phyloP scores from a whole-genome alignment of 2,329 filamentous ascomycete species.

The Phyllosticta paracitricarpa region DNA sequence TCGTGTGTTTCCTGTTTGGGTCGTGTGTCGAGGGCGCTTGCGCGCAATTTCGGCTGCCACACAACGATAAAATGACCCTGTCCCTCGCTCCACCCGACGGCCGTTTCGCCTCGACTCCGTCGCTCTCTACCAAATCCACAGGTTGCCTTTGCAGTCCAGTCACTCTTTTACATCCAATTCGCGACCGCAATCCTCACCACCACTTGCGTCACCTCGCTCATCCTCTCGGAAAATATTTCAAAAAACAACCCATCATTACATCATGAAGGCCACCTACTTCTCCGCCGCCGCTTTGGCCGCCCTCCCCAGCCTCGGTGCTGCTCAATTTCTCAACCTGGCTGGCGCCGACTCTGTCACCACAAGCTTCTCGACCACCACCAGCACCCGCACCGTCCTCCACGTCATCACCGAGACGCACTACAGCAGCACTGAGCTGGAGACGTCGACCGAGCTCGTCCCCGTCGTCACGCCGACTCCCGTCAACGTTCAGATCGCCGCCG shows the following conservation, averaged over 20 bases:
- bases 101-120: neutral
- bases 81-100: neutral
- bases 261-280: slow-evolving; percentile 24
- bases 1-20: neutral
- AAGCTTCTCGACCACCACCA: slow-evolving; percentile 8
- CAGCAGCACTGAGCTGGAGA: slow-evolving; percentile 20
- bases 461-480: slow-evolving; percentile 20
- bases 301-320: slow-evolving; percentile 23
- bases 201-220: neutral
- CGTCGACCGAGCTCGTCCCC: slow-evolving; percentile 23
- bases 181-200: neutral
- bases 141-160: too few relatives aligned
- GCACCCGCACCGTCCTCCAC: slow-evolving; percentile 23
- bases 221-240: neutral
- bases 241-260: neutral
- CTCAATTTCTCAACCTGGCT: slow-evolving; percentile 15
- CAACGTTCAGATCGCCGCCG: slow-evolving; percentile 12
- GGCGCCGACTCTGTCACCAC: slow-evolving; percentile 24
- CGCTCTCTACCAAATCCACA: neutral
- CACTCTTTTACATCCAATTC: too few relatives aligned
- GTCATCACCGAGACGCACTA: slow-evolving; percentile 27
- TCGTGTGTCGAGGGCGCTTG: neutral
- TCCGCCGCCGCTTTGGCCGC: slow-evolving; percentile 25
- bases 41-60: neutral
- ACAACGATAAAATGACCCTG: neutral